Evolutionary conservation across 1,284 basidiomycete genomes (phyloP), one percentile per base, ranked within the genome.

Genomic region (Trichosporon coremiiforme): DNA sequence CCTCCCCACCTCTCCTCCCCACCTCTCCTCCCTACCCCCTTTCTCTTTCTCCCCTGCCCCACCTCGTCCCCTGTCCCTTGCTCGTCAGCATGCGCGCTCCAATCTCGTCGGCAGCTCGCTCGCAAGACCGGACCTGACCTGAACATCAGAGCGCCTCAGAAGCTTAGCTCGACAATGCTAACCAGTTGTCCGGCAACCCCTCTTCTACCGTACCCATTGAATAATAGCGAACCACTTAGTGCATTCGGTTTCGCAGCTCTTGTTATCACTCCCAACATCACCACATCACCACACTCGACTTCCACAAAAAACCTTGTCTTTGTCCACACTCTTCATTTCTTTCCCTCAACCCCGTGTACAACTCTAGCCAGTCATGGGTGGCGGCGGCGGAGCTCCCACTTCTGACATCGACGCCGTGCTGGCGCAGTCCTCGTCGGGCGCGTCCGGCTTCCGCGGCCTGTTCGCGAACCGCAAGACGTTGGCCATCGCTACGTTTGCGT

Each of bases 401-500:
- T 45, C 65, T 12, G 67, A 65, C 60, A 68, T 66, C 41, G 67
- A 29, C 15, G 68, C 65, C 22, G 47, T 70, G 6, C 66, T 73
- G 35, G 67, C 65, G 29, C 36, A 67, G 10, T 20, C 13, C 31
- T 33, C 57, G 20, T n/a, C 64, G 47, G 69, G 67, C 12, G 38
- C 60, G 31, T 65, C 68, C 0, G 72, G 72, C 47, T 73, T 63
- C 36, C 38, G 64, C 7, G 69, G 69, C 25, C 72, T 73, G 17
- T 45, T 73, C 50, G n/a, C 47, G 35, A 73, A 70, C 66, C 41
- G 50, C 31, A 70, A 68, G 60, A 53, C 65, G 7, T 55, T 73
- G 12, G 53, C 41, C 4, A 38, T 73, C 9, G 68, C 70, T 7
- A 64, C 69, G 29, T 83, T 83, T 65, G 80, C 80, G 0, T 80